A percentile compares a stretch with the other conserved stretches of the same genome.
phyloP scores from a whole-genome alignment of 2,329 filamentous ascomycete species.

The Aspergillus niger region DNA sequence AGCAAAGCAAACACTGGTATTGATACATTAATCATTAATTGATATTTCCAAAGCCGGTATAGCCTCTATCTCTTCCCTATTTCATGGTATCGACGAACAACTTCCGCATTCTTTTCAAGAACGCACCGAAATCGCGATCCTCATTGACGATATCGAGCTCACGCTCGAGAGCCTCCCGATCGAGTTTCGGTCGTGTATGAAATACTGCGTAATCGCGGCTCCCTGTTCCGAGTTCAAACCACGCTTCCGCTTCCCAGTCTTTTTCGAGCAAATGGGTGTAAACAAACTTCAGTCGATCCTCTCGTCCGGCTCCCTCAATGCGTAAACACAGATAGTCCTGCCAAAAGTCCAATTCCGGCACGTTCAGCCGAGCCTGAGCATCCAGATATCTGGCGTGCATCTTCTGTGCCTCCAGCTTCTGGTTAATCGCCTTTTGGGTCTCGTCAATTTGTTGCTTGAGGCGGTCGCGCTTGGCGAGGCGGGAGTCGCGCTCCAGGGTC shows the following conservation, averaged over 20 bases:
- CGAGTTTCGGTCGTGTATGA: slow-evolving; percentile 70
- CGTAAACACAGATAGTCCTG: slow-evolving; percentile 83
- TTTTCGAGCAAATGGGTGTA: slow-evolving; percentile 85
- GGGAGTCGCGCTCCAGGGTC: slow-evolving; percentile 57
- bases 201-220: slow-evolving; percentile 82
- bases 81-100: slow-evolving; percentile 61
- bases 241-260: slow-evolving; percentile 85
- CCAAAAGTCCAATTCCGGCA: slow-evolving; percentile 95
- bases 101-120: slow-evolving; percentile 65
- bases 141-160: slow-evolving; percentile 62
- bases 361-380: slow-evolving; percentile 82
- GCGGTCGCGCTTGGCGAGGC: slow-evolving; percentile 57
- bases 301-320: slow-evolving; percentile 83
- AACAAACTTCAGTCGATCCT: slow-evolving; percentile 85
- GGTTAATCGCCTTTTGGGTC: slow-evolving; percentile 49
- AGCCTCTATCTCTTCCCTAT: slow-evolving; percentile 20
- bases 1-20: not conserved
- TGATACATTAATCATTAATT: slow-evolving; percentile 8
- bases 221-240: slow-evolving; percentile 86
- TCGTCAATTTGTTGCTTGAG: slow-evolving; percentile 58
- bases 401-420: slow-evolving; percentile 49
- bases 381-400: slow-evolving; percentile 69
- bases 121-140: slow-evolving; percentile 59
- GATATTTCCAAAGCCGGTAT: slow-evolving; percentile 3
- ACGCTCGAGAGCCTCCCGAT: slow-evolving; percentile 55